Evolutionary conservation across 1,284 basidiomycete genomes (phyloP).

Genomic region (Cutaneotrichosporon spelunceum): DNA sequence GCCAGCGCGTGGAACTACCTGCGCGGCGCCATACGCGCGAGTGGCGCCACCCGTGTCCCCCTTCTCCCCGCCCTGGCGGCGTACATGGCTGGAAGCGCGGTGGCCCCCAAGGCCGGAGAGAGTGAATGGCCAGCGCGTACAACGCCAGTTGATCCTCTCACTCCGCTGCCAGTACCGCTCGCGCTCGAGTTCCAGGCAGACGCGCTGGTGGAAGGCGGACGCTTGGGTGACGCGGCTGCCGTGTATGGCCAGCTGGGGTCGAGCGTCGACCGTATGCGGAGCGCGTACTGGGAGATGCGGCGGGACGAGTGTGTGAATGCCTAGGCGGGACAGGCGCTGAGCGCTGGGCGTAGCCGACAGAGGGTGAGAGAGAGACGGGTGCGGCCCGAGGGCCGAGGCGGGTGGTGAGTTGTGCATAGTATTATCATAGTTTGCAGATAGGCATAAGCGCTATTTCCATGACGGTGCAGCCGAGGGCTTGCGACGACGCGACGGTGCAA

Average conservation of each 20-base stretch:
- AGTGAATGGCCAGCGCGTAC: constrained; percentile 29
- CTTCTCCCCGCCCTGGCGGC: constrained; percentile 63
- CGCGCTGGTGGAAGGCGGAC: constrained; percentile 61
- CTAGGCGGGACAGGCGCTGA: background rate
- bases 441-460: too few species aligned
- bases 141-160: constrained; percentile 60
- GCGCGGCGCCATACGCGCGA: constrained; percentile 56
- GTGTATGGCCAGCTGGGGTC: constrained; percentile 69
- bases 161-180: constrained; percentile 67
- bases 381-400: too few species aligned
- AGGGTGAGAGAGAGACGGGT: too few species aligned
- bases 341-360: too few species aligned
- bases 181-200: constrained; percentile 87
- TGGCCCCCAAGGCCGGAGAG: constrained; percentile 21
- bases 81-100: constrained; percentile 55
- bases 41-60: constrained; percentile 55
- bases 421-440: too few species aligned
- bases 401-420: too few species aligned
- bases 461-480: too few species aligned
- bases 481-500: too few species aligned
- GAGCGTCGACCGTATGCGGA: constrained; percentile 69
- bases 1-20: constrained; percentile 92
- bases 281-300: constrained; percentile 45
- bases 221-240: constrained; percentile 55
- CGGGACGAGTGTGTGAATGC: constrained; percentile 27